Evolutionary conservation across 371 early-diverging fungal genomes (phyloP), one percentile per base, ranked within the genome.

Genomic region (Lichtheimia corymbifera): DNA sequence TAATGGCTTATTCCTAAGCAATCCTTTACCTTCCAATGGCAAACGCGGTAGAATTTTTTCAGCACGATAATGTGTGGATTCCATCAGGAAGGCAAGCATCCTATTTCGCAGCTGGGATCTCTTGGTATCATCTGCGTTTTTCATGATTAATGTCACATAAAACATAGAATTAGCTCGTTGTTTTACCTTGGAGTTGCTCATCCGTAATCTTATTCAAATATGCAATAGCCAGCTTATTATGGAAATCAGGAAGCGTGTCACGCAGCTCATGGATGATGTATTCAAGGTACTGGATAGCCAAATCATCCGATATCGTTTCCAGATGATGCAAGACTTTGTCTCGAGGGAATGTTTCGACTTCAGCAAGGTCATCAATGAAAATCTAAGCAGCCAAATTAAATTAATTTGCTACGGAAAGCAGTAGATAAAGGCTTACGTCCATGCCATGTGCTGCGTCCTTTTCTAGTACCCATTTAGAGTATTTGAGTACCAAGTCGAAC

Each of bases 401-500:
- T 35, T 11, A 35, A 11, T 11, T 35, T 11, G 35, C 1, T 35
- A 35, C 11, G 11, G 9, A 5, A 35, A 35, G 35, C 35, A 9
- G 35, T 11, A 35, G 35, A 35, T 35, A 5, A 20, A 17, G 52
- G 75, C 68, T 74, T 73, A 93, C 92, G 80, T 88, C 87, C 79
- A 94, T 86, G 52, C 91, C 94, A 11, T 83, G 77, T 1, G 64
- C 75, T 0, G 88, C 88, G 64, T 90, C 85, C 24, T 68, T 66
- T 50, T 90, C 83, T 28, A 97, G 57, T 3, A 93, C 88, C 89
- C 92, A 93, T 22, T 79, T 72, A 20, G 90, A 81, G 65, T 90
- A 94, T 60, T 93, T 88, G 12, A 93, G 70, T 13, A 97, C 87
- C 55, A 96, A 79, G 20, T 92, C 87, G 47, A 94, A 82, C 53